Conservation (phyloP, 2,329 filamentous ascomycete species). For the Orbilia quercus region DNA sequence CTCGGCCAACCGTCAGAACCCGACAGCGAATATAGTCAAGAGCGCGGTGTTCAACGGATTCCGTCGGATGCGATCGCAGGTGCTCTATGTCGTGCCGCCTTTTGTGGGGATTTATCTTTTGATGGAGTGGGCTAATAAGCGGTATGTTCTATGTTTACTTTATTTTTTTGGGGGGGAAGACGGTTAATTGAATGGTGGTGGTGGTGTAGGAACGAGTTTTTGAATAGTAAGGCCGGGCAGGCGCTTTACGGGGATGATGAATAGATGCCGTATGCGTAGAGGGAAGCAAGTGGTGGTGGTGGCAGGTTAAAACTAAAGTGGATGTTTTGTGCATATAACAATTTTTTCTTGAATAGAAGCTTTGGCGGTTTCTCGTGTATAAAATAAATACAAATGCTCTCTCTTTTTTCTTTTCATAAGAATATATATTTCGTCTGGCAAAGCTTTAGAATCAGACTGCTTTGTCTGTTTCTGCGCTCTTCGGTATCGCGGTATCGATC, state of each 20-base stretch:
- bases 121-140: conserved; percentile 91
- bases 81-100: conserved; percentile 87
- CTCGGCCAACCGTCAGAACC: conserved; percentile 87
- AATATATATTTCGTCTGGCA: no score
- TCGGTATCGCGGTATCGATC: no score
- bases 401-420: not conserved
- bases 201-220: conserved; percentile 40
- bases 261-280: not conserved
- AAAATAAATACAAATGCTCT: conserved; percentile 16
- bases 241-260: conserved; percentile 28
- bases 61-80: conserved; percentile 84
- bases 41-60: conserved; percentile 95
- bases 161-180: conserved; percentile 57
- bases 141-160: conserved; percentile 71
- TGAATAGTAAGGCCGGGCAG: conserved; percentile 45
- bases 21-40: conserved; percentile 79
- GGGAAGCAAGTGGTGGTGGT: not conserved
- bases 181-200: not conserved
- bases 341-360: not conserved
- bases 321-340: conserved; percentile 7
- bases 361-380: conserved; percentile 22
- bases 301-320: not conserved
- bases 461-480: no score
- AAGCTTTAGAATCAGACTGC: no score
- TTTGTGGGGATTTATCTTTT: conserved; percentile 80